Conservation (phyloP, 768 basidiomycete genomes). For the Leccinellum albellum region DNA sequence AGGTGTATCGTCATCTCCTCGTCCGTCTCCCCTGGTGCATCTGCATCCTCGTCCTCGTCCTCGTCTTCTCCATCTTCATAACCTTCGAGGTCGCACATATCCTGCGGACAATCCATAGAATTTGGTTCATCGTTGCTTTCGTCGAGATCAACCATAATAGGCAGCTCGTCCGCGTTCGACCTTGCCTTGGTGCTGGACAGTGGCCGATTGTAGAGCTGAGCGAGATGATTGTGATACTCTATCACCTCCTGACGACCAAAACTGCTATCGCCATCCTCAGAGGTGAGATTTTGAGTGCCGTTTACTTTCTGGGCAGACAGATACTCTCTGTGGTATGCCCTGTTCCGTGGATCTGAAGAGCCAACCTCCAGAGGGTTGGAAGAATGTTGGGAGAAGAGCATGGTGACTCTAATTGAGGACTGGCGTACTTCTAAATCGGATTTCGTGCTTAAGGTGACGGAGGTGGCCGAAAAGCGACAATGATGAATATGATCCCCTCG, state of each 20-base stretch:
- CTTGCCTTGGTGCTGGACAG: slow-evolving; percentile 19
- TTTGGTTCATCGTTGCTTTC: slow-evolving; percentile 40
- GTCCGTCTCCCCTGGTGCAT: slow-evolving; percentile 41
- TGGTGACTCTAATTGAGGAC: background rate
- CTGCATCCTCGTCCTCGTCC: slow-evolving; percentile 34
- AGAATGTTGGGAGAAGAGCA: slow-evolving; percentile 61
- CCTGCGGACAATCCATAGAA: slow-evolving; percentile 36
- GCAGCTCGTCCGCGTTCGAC: slow-evolving; percentile 22
- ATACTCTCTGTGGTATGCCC: slow-evolving; percentile 40
- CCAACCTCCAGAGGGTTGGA: slow-evolving; percentile 71
- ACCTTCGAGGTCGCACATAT: slow-evolving; percentile 34
- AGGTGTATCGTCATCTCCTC: slow-evolving; percentile 59
- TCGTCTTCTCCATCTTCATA: slow-evolving; percentile 35
- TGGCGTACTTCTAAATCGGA: background rate
- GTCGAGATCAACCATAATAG: slow-evolving; percentile 43
- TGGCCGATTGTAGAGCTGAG: slow-evolving; percentile 36
- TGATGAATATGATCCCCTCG: too few relatives aligned
- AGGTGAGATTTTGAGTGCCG: slow-evolving; percentile 34
- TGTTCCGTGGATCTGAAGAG: slow-evolving; percentile 56
- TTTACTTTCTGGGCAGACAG: slow-evolving; percentile 33
- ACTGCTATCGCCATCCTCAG: slow-evolving; percentile 51
- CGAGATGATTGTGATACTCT: slow-evolving; percentile 50
- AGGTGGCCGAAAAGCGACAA: too few relatives aligned
- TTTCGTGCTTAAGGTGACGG: background rate
- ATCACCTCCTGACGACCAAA: slow-evolving; percentile 37